Conservation (phyloP, 169 alveolate species). For the Cryptosporidium ryanae region DNA sequence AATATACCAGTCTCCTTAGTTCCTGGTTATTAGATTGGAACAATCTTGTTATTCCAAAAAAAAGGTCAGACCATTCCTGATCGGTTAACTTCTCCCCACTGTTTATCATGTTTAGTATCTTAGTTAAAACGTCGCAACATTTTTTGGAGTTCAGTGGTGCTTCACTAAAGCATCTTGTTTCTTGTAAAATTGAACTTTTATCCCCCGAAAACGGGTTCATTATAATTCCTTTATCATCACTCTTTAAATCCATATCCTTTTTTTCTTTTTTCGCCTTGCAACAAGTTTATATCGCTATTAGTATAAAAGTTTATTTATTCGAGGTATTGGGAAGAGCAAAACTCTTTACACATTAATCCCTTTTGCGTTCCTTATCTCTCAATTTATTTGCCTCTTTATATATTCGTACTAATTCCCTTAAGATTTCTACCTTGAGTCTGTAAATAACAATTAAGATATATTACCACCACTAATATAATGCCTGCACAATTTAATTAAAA, state of each 20-base stretch:
- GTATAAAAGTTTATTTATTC: too few relatives aligned
- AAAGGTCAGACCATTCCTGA: conserved; percentile 90
- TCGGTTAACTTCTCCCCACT: conserved; percentile 89
- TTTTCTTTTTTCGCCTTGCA: too few relatives aligned
- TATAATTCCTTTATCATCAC: conserved; percentile 67
- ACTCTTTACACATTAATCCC: too few relatives aligned
- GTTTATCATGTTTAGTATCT: conserved; percentile 85
- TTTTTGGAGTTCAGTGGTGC: conserved; percentile 85
- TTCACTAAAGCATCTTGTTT: conserved; percentile 88
- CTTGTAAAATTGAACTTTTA: conserved; percentile 88
- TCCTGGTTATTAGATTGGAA: conserved; percentile 91
- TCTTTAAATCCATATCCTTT: conserved; percentile 45
- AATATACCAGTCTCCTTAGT: conserved; percentile 91
- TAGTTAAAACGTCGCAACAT: conserved; percentile 86
- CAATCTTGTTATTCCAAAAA: conserved; percentile 94
- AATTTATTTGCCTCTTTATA: too few relatives aligned
- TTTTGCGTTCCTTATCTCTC: too few relatives aligned
- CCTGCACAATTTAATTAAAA: too few relatives aligned
- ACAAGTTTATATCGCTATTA: too few relatives aligned
- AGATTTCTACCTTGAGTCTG: too few relatives aligned
- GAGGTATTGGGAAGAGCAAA: too few relatives aligned
- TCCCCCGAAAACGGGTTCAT: conserved; percentile 80
- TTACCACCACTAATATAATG: too few relatives aligned
- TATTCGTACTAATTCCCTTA: too few relatives aligned
- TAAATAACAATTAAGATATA: too few relatives aligned